Conservation (phyloP, 768 basidiomycete genomes). For the Rhizopogon roseolus region DNA sequence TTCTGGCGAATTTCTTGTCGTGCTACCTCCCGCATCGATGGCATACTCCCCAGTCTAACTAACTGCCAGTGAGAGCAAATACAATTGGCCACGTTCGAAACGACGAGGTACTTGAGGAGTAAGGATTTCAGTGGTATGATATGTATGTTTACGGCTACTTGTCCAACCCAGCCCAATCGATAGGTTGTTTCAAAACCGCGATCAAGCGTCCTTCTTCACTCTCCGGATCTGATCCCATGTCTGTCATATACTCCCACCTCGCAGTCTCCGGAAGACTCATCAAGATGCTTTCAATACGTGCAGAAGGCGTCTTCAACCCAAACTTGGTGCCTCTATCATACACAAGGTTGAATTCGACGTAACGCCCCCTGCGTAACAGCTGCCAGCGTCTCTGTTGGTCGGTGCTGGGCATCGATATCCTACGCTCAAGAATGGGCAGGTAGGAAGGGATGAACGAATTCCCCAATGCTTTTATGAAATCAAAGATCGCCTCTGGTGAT, state of each 20-base stretch:
- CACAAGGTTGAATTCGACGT: conserved; percentile 93
- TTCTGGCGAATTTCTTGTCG: no score
- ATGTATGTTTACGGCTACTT: no score
- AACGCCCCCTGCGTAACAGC: conserved; percentile 82
- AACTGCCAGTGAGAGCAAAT: no score
- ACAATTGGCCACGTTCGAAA: no score
- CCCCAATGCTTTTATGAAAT: conserved; percentile 66
- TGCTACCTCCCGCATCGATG: no score
- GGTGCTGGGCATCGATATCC: conserved; percentile 50
- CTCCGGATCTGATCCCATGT: conserved; percentile 57
- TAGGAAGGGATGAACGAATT: conserved; percentile 88
- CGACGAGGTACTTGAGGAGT: no score
- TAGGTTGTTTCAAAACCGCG: conserved; percentile 55
- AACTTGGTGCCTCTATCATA: conserved; percentile 88
- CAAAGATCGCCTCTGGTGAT: conserved; percentile 68
- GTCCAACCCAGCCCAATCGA: conserved; percentile 46
- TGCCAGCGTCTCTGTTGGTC: conserved; percentile 87
- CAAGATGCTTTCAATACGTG: conserved; percentile 83
- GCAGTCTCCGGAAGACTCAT: conserved; percentile 88
- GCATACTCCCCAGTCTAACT: no score
- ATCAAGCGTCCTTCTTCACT: conserved; percentile 66
- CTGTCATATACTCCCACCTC: conserved; percentile 86
- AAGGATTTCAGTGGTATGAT: no score
- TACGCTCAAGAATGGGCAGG: conserved; percentile 71
- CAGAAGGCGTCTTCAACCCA: conserved; percentile 78